A percentile compares a stretch with the other conserved stretches of the same genome.
Evolutionary conservation across 352 stramenopile genomes (phyloP).

Genomic region (Peronosclerospora sorghi): DNA sequence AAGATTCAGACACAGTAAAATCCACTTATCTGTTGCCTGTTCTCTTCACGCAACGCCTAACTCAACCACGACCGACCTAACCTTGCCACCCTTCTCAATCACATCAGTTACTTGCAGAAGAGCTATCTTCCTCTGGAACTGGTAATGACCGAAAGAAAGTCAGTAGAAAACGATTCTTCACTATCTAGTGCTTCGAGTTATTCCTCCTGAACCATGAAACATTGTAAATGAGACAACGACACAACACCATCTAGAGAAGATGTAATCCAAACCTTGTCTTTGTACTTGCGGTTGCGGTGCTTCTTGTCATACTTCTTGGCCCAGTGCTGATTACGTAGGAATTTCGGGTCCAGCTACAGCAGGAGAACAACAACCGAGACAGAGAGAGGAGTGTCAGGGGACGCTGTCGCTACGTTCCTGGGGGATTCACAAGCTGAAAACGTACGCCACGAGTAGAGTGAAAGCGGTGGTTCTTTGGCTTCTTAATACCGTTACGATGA

Average conservation of each 20-base stretch:
- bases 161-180: constrained; percentile 5
- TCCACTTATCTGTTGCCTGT: constrained; percentile 2
- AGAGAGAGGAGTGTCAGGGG: background rate
- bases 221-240: too few species aligned
- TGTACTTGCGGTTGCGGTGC: constrained; percentile 55
- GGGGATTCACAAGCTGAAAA: constrained; percentile 2
- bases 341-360: constrained; percentile 92
- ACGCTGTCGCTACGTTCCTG: background rate
- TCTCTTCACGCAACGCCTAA: constrained; percentile 2
- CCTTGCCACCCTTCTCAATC: constrained; percentile 2
- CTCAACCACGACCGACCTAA: constrained; percentile 21
- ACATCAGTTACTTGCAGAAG: background rate
- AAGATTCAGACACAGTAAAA: constrained; percentile 9
- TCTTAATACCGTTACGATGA: constrained; percentile 96
- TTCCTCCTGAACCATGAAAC: constrained; percentile 26
- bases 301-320: constrained; percentile 97
- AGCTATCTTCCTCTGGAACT: background rate
- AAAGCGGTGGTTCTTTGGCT: constrained; percentile 93
- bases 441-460: constrained; percentile 88
- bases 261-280: constrained; percentile 27
- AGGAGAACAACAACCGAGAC: background rate
- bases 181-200: constrained; percentile 25
- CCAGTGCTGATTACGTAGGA: constrained; percentile 96
- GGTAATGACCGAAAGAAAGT: constrained; percentile 9
- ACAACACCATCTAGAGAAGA: background rate